Evolutionary conservation across 305 asterid species (phyloP).

Genomic region (Fraxinus sp.): DNA sequence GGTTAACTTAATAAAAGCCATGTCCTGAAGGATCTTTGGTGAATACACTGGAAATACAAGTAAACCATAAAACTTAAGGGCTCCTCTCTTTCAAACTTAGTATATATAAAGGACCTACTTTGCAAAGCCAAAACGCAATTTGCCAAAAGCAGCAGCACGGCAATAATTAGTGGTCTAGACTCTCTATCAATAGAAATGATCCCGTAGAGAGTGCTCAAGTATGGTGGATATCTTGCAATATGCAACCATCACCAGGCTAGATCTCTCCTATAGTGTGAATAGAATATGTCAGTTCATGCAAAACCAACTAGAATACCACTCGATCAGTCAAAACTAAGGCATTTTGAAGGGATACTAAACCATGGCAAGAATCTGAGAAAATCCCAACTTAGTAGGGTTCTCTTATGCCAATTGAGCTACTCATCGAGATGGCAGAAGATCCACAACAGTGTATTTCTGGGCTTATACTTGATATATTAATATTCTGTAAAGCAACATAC

Average conservation of each 20-base stretch:
- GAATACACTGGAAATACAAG: not conserved
- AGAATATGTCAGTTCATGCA: not conserved
- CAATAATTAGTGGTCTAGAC: not conserved
- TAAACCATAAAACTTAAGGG: not conserved
- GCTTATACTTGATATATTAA: not conserved
- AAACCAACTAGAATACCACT: not conserved
- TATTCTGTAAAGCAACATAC: not conserved
- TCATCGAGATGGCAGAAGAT: not conserved
- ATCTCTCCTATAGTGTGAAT: not conserved
- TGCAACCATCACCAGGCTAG: not conserved
- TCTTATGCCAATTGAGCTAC: not conserved
- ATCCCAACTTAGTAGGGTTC: not conserved
- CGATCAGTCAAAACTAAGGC: not conserved
- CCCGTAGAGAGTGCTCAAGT: not conserved
- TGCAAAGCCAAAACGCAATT: not conserved
- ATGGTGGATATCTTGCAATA: not conserved
- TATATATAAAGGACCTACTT: not conserved
- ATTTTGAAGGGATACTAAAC: not conserved
- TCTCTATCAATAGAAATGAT: not conserved
- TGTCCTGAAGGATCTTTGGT: not conserved
- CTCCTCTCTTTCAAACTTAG: not conserved
- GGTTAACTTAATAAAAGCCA: not conserved
- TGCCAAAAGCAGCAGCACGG: not conserved
- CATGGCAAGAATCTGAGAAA: not conserved
- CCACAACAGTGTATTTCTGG: not conserved